A percentile compares a stretch with the other conserved stretches of the same genome.
These are phyloP conservation scores for Fusarium newnesense DNA, from an alignment of 2,329 filamentous ascomycete species.

Conservation along the genomic window DNA sequence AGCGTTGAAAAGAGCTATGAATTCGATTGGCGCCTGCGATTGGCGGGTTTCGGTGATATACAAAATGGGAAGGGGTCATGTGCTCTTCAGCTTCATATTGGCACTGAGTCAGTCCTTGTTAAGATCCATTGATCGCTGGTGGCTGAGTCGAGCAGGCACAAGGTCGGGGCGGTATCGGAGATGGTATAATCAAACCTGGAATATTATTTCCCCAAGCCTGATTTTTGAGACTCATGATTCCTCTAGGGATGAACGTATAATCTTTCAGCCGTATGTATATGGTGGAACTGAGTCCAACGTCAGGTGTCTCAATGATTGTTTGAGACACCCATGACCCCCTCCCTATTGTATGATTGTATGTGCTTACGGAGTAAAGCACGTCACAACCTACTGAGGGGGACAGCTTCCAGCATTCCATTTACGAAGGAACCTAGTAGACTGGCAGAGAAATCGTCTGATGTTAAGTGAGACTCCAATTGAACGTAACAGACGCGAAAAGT, in stretches of 20 bases:
- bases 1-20: neutral
- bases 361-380: conserved; percentile 2
- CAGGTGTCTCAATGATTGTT: neutral
- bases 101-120: conserved; percentile 16
- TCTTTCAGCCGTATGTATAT: neutral
- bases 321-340: neutral
- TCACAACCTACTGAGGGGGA: conserved; percentile 23
- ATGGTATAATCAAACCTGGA: neutral
- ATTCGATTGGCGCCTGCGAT: conserved; percentile 14
- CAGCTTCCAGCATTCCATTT: conserved; percentile 6
- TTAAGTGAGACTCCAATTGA: neutral
- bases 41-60: conserved; percentile 6
- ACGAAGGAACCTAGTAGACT: neutral
- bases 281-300: neutral
- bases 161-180: conserved; percentile 30
- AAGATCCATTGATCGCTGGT: neutral
- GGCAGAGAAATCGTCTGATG: neutral
- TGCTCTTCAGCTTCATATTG: conserved; percentile 9
- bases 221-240: neutral
- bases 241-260: neutral
- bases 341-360: neutral
- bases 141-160: neutral
- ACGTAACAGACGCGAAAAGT: neutral
- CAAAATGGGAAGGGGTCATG: conserved; percentile 20
- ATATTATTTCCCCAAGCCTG: neutral